Evolutionary conservation across 495 filamentous ascomycete species (phyloP).

Genomic region (Rhizodiscina lignyota): DNA sequence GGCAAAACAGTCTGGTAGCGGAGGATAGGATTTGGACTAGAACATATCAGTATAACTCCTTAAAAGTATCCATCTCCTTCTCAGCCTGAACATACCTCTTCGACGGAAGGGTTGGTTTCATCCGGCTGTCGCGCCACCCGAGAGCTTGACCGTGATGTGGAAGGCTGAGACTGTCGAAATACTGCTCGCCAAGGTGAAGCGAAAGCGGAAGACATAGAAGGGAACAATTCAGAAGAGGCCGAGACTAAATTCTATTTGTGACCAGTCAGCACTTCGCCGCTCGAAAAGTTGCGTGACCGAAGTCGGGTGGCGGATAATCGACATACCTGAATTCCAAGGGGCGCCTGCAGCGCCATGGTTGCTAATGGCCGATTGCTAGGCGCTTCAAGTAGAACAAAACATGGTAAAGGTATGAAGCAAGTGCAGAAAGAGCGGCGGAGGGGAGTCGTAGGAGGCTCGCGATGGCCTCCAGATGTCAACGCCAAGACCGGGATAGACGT

Average conservation of each 20-base stretch:
- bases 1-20: neutral
- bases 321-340: too few relatives aligned
- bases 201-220: constrained; percentile 33
- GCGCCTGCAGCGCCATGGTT: too few relatives aligned
- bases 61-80: neutral
- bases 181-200: constrained; percentile 25
- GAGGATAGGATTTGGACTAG: neutral
- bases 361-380: too few relatives aligned
- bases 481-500: too few relatives aligned
- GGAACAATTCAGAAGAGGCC: constrained; percentile 36
- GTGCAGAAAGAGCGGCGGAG: too few relatives aligned
- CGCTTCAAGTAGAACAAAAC: too few relatives aligned
- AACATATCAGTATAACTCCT: neutral
- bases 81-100: neutral
- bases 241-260: constrained; percentile 26
- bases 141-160: neutral
- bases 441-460: too few relatives aligned
- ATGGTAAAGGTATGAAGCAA: too few relatives aligned
- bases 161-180: constrained; percentile 3
- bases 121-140: neutral
- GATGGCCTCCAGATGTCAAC: too few relatives aligned
- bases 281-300: too few relatives aligned
- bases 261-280: too few relatives aligned
- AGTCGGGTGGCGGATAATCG: too few relatives aligned
- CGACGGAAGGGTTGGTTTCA: neutral